These are phyloP conservation scores for Camellia sinensis DNA, from an alignment of 148 eudicot genomes.

Conservation along the genomic window DNA sequence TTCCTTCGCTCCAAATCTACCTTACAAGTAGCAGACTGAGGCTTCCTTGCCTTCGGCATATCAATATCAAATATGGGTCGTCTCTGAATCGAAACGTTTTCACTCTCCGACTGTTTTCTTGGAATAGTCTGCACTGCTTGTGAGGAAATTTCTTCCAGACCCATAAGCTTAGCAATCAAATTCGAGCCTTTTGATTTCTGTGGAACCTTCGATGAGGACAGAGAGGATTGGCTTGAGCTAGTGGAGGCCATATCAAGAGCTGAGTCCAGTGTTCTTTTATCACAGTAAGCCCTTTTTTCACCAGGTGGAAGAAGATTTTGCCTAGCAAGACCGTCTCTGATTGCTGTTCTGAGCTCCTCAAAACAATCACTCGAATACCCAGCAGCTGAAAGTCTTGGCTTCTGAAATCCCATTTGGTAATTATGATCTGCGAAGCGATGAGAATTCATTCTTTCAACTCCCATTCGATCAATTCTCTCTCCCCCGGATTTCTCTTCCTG, in stretches of 20 bases:
- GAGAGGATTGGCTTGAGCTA: conserved; percentile 59
- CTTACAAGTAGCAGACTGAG: conserved; percentile 28
- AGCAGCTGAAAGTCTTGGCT: conserved; percentile 42
- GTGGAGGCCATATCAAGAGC: conserved; percentile 48
- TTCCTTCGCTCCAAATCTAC: conserved; percentile 35
- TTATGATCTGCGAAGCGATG: conserved; percentile 23
- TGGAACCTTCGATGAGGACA: conserved; percentile 34
- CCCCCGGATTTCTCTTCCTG: background rate
- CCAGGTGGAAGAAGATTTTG: conserved; percentile 53
- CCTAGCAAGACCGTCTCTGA: conserved; percentile 57
- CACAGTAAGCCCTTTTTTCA: conserved; percentile 32
- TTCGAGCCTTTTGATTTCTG: conserved; percentile 42
- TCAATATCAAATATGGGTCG: conserved; percentile 50
- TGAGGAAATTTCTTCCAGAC: conserved; percentile 48
- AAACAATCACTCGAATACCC: conserved; percentile 48
- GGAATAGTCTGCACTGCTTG: conserved; percentile 31
- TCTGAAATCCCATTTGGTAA: conserved; percentile 27
- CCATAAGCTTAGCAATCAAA: conserved; percentile 74
- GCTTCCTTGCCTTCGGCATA: conserved; percentile 45
- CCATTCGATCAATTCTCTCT: conserved; percentile 27
- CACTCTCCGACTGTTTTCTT: conserved; percentile 27
- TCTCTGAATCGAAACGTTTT: conserved; percentile 28
- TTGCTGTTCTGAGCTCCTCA: conserved; percentile 55
- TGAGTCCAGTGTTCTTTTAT: conserved; percentile 24
- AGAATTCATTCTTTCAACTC: conserved; percentile 28